Evolutionary conservation across 306 rosid species (phyloP), one percentile per base, ranked within the genome.

Genomic region (Malus sylvestris): DNA sequence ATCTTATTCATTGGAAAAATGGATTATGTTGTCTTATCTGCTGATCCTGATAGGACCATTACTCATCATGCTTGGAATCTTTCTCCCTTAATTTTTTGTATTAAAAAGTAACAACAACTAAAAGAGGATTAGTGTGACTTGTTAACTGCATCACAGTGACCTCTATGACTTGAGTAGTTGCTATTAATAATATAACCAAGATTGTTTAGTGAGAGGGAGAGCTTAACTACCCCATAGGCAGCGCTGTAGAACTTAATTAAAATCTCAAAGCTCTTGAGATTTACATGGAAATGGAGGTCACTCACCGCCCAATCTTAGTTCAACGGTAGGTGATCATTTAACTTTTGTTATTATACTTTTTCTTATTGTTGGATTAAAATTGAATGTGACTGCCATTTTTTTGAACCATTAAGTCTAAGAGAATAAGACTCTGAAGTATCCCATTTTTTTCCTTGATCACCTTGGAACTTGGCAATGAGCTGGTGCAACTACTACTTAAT

Each of bases 31-130:
- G 75, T 75, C 62, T 20, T 23, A n/a, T 75, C 67, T 35, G 52
- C 16, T 52, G 67, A 58, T 19, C 30, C 23, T 19, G 10, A 45
- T 22, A 22, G 71, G 55, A 68, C 59, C 46, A 55, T 61, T 45
- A 44, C 38, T 66, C 75, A 29, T 81, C 79, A 8, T 59, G 66
- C 79, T 8, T 67, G 71, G 75, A 77, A 81, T 72, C 44, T 58
- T 49, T 71, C 66, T 60, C 65, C 30, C 15, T 27, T 25, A 29
- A 14, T 78, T 70, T n/a, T 29, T 2, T 76, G 49, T 65, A 25
- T 68, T 76, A 4, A 58, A 65, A 65, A 65, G 76, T 42, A 66
- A 73, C 42, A 63, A 64, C 78, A 59, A 61, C 72, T 8, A 18
- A 51, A 60, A 55, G 45, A 75, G 27, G 70, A 27, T 67, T n/a